Conservation (phyloP, 768 basidiomycete genomes). For the Dacryopinax primogenitus region DNA sequence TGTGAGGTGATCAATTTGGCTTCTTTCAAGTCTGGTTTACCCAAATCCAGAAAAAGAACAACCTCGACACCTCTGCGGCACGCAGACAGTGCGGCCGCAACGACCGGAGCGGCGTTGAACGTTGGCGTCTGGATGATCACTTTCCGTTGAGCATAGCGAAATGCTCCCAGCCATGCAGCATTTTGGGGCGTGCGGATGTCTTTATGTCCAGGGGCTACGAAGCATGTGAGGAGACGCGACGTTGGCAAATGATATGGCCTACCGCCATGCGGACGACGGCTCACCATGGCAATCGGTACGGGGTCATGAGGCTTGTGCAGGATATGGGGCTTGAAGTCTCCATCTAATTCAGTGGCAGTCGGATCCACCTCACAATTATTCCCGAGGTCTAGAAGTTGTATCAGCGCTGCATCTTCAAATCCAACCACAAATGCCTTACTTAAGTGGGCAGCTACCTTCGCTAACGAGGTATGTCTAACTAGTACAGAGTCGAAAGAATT, state of each 20-base stretch:
- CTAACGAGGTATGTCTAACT: background rate
- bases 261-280: conserved; percentile 47
- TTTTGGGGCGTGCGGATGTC: conserved; percentile 47
- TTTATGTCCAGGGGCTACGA: conserved; percentile 31
- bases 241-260: conserved; percentile 15
- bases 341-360: conserved; percentile 31
- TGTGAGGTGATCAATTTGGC: conserved; percentile 15
- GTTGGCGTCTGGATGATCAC: conserved; percentile 69
- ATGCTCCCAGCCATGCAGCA: conserved; percentile 52
- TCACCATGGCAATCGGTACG: conserved; percentile 54
- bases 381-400: conserved; percentile 23
- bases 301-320: conserved; percentile 44
- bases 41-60: conserved; percentile 47
- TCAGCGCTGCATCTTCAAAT: too few species aligned
- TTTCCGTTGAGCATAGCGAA: conserved; percentile 44
- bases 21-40: conserved; percentile 29
- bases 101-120: conserved; percentile 51
- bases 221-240: background rate
- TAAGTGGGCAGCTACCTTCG: background rate
- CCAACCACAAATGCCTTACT: background rate
- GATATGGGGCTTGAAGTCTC: conserved; percentile 50
- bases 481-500: background rate
- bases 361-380: conserved; percentile 30
- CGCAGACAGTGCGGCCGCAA: conserved; percentile 46
- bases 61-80: conserved; percentile 49